phyloP scores from a whole-genome alignment of 1,284 basidiomycete species.

The Sparassis latifolia region DNA sequence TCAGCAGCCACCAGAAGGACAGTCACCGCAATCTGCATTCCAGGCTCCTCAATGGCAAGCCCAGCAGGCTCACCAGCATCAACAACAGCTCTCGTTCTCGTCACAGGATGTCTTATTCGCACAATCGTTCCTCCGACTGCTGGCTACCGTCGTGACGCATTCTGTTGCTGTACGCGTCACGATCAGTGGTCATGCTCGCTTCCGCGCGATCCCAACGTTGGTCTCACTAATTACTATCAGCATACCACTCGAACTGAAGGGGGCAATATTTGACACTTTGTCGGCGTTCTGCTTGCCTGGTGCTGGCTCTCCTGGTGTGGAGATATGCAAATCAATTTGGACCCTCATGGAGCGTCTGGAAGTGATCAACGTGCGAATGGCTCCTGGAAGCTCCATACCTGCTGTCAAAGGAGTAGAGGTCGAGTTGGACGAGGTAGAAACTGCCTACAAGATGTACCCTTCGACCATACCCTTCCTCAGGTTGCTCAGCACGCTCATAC shows the following conservation, averaged over 20 bases:
- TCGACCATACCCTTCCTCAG: slow-evolving; percentile 84
- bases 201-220: slow-evolving; percentile 74
- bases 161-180: slow-evolving; percentile 78
- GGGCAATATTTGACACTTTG: slow-evolving; percentile 78
- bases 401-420: slow-evolving; percentile 67
- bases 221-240: slow-evolving; percentile 76
- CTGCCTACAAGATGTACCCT: slow-evolving; percentile 73
- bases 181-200: slow-evolving; percentile 72
- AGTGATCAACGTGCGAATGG: slow-evolving; percentile 68
- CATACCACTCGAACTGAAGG: slow-evolving; percentile 89
- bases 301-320: slow-evolving; percentile 64
- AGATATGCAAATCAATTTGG: slow-evolving; percentile 82
- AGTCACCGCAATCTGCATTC: slow-evolving; percentile 27
- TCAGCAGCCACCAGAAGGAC: slow-evolving; percentile 19
- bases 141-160: slow-evolving; percentile 74
- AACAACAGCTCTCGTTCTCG: slow-evolving; percentile 36
- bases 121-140: slow-evolving; percentile 75
- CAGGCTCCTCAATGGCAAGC: slow-evolving; percentile 26
- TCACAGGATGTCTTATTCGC: slow-evolving; percentile 78
- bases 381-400: slow-evolving; percentile 35
- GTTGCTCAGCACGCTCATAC: slow-evolving; percentile 76
- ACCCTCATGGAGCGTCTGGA: slow-evolving; percentile 76
- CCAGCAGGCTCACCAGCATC: slow-evolving; percentile 32
- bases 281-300: slow-evolving; percentile 81
- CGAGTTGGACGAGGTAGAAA: slow-evolving; percentile 85